Conservation (phyloP, 2,329 filamentous ascomycete species). For the Fusarium sp. region DNA sequence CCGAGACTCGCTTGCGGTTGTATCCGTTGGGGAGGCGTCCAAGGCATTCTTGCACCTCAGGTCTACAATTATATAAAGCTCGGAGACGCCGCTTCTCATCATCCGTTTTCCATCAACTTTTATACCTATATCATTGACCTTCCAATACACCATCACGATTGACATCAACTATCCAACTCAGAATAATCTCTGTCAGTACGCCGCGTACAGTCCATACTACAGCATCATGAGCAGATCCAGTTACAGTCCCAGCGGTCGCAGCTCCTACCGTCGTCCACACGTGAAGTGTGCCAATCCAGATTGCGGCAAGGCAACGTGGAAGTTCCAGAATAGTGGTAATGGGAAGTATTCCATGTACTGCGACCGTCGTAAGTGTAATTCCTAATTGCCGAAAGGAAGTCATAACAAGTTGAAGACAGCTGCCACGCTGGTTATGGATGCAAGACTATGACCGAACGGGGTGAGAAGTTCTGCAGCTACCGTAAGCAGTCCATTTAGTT, state of each 20-base stretch:
- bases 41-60: background rate
- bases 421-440: background rate
- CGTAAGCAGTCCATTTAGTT: background rate
- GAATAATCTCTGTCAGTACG: background rate
- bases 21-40: background rate
- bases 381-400: rapidly evolving
- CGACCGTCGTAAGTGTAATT: background rate
- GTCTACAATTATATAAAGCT: background rate
- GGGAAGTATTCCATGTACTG: background rate
- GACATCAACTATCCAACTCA: no score
- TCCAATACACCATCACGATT: no score
- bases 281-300: background rate
- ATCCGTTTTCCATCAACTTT: background rate
- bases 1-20: background rate
- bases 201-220: background rate
- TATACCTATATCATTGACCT: no score
- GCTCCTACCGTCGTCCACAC: background rate
- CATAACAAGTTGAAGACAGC: background rate
- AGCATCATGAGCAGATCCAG: background rate
- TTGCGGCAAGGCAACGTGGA: background rate
- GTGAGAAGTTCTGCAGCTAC: background rate
- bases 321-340: background rate
- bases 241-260: background rate
- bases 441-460: background rate
- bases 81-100: background rate